phyloP scores from a whole-genome alignment of 2,329 filamentous ascomycete species.

The Fusarium sp. region DNA sequence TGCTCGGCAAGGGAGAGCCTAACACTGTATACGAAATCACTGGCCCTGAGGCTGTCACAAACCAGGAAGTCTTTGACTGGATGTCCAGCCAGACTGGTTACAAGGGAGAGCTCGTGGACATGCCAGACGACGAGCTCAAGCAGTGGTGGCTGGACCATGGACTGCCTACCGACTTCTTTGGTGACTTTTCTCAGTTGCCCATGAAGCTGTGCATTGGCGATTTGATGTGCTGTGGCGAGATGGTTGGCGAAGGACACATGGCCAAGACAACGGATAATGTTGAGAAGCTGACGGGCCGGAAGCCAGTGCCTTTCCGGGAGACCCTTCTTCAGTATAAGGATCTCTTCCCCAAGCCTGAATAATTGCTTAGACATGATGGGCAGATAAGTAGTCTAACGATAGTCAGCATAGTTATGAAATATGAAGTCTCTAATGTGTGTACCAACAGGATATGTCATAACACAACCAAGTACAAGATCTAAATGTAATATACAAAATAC shows the following conservation, averaged over 20 bases:
- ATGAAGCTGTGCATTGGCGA: conserved; percentile 44
- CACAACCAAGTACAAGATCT: background rate
- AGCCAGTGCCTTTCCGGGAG: conserved; percentile 33
- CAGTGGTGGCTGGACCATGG: conserved; percentile 39
- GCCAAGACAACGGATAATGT: conserved; percentile 35
- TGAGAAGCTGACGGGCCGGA: conserved; percentile 38
- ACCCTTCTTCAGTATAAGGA: conserved; percentile 39
- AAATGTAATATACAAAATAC: background rate
- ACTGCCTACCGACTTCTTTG: conserved; percentile 35
- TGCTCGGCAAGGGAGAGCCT: conserved; percentile 34
- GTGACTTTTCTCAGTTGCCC: conserved; percentile 39
- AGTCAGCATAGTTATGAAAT: background rate
- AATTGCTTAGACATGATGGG: background rate
- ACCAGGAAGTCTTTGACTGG: conserved; percentile 39
- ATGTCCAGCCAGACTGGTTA: conserved; percentile 37
- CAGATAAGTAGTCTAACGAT: background rate
- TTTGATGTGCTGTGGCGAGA: conserved; percentile 41
- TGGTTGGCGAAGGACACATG: conserved; percentile 38
- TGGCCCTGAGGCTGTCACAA: conserved; percentile 33
- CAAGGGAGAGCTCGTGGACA: conserved; percentile 34
- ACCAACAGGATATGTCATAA: background rate
- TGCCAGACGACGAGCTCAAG: conserved; percentile 40
- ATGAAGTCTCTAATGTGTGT: background rate
- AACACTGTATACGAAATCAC: conserved; percentile 42
- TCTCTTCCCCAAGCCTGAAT: conserved; percentile 27